These are phyloP conservation scores for Tolypocladium ophioglossoides DNA, from an alignment of 2,329 filamentous ascomycete genomes.

Conservation along the genomic window DNA sequence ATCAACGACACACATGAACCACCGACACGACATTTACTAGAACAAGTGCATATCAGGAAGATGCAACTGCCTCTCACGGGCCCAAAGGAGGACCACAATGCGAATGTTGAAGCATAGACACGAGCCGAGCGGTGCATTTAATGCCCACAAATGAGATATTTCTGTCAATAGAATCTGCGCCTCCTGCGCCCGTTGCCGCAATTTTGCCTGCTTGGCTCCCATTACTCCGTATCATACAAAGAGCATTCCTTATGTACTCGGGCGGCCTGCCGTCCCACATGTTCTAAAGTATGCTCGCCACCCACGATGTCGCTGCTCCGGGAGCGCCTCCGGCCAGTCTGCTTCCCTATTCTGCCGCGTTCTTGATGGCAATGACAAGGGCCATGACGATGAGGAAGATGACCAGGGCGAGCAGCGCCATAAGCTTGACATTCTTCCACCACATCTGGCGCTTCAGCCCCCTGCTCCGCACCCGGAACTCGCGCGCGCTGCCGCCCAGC, in stretches of 20 bases:
- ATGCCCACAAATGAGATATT: background rate
- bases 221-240: background rate
- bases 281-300: background rate
- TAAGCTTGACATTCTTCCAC: slow-evolving; percentile 98
- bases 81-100: background rate
- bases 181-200: background rate
- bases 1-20: background rate
- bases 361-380: slow-evolving; percentile 45
- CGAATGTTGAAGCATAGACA: background rate
- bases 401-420: slow-evolving; percentile 67
- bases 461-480: slow-evolving; percentile 80
- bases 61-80: background rate
- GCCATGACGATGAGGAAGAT: slow-evolving; percentile 46
- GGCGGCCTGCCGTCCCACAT: background rate
- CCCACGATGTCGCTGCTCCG: background rate
- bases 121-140: background rate
- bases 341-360: slow-evolving; percentile 10
- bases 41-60: background rate
- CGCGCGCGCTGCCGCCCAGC: slow-evolving; percentile 74
- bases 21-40: background rate
- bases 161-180: background rate
- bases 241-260: background rate
- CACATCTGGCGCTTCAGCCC: slow-evolving; percentile 91
- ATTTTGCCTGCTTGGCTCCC: background rate
- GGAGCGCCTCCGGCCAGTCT: background rate